A percentile compares a stretch with the other conserved stretches of the same genome.
Evolutionary conservation across 1,139 yeast species (phyloP).

Genomic region (Maudiozyma humilis): DNA sequence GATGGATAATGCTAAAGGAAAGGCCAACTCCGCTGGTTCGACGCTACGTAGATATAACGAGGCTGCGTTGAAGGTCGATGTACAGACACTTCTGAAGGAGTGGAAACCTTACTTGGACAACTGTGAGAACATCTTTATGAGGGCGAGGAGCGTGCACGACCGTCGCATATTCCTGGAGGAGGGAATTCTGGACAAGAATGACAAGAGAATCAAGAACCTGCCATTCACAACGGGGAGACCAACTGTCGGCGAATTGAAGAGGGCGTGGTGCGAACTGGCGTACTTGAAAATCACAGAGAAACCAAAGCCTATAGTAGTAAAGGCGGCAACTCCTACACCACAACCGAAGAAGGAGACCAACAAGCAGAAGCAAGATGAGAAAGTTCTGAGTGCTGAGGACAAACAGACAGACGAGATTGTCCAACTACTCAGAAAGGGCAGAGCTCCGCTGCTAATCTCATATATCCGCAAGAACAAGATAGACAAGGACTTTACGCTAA

Average conservation of each 20-base stretch:
- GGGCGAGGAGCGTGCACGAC: slow-evolving; percentile 74
- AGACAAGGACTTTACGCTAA: slow-evolving; percentile 42
- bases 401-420: slow-evolving; percentile 50
- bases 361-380: slow-evolving; percentile 14
- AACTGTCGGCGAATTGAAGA: slow-evolving; percentile 68
- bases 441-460: slow-evolving; percentile 64
- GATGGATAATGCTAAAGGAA: slow-evolving; percentile 84
- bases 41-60: slow-evolving; percentile 84
- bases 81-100: slow-evolving; percentile 51
- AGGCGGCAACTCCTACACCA: slow-evolving; percentile 19
- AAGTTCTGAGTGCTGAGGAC: slow-evolving; percentile 25
- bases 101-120: slow-evolving; percentile 58
- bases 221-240: slow-evolving; percentile 92
- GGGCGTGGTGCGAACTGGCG: slow-evolving; percentile 76
- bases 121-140: slow-evolving; percentile 65
- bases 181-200: slow-evolving; percentile 41
- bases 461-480: slow-evolving; percentile 55
- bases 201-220: slow-evolving; percentile 53
- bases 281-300: slow-evolving; percentile 48
- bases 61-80: slow-evolving; percentile 69
- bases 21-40: slow-evolving; percentile 95
- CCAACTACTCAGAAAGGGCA: slow-evolving; percentile 57
- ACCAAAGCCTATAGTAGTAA: slow-evolving; percentile 39
- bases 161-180: slow-evolving; percentile 59
- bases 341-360: slow-evolving; percentile 5